Evolutionary conservation across 306 rosid genomes (phyloP), one percentile per base, ranked within the genome.

Genomic region (Begonia masoniana): DNA sequence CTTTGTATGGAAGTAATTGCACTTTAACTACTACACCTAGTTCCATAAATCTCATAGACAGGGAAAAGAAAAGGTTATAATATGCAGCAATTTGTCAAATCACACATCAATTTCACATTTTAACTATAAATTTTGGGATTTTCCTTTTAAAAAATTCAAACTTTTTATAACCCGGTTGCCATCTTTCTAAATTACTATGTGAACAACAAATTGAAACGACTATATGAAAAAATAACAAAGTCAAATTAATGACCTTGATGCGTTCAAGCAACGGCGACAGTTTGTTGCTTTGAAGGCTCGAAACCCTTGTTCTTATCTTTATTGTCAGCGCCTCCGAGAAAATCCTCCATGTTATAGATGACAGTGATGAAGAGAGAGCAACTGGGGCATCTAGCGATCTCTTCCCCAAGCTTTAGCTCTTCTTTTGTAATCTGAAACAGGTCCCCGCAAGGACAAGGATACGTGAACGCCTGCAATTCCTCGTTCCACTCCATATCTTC

Each of bases 401-500:
- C 99, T 51, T 91, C 96, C 10, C 99, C 96, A 26, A 91, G 78
- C 55, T 60, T 72, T 10, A 91, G 96, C 31, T 91, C 94, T n/a
- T 83, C 96, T 73, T 73, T 83, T 2, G 96, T 81, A 62, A 91
- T 86, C 57, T 91, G 96, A 64, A 91, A 86, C 15, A 91, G 71
- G 79, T 91, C 99, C 1, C 99, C 99, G 62, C 99, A 91, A 0
- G 99, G 99, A 55, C 99, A 91, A 0, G 96, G 96, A 62, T 85
- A 91, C 4, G 94, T 86, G 78, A 69, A 91, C 1, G 88, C 78
- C 63, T 83, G 80, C 15, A 83, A 74, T 66, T 86, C 92, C 16
- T 77, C 72, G 58, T 77, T 91, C 99, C 99, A 91, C 68, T 86
- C 96, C 99, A 91, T 91, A 68, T 91, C 99, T 53, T 91, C 99